These are phyloP conservation scores for Aspergillus sclerotialis DNA, from an alignment of 2,329 filamentous ascomycete species.

Conservation along the genomic window DNA sequence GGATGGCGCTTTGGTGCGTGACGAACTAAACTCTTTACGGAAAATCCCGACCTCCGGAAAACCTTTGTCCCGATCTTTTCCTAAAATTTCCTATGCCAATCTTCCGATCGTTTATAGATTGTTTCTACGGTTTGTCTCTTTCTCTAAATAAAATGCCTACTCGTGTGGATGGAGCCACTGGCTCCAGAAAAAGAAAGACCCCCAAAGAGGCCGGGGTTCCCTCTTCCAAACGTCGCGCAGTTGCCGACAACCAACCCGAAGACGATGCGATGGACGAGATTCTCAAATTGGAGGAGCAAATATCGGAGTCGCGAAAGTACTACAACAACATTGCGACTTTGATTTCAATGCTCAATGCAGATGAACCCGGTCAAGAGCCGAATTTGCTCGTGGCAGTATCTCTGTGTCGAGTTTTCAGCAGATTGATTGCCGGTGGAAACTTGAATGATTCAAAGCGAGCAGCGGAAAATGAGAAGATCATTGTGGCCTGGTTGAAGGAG, in stretches of 20 bases:
- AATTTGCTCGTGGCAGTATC: conserved; percentile 67
- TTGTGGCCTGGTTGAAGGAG: conserved; percentile 72
- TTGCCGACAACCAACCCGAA: conserved; percentile 41
- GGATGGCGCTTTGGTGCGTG: conserved; percentile 30
- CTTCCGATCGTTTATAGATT: background rate
- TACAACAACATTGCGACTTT: conserved; percentile 84
- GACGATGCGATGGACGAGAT: conserved; percentile 61
- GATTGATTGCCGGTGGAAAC: conserved; percentile 67
- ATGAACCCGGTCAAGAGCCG: conserved; percentile 47
- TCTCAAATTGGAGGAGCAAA: conserved; percentile 68
- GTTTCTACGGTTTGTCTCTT: conserved; percentile 41
- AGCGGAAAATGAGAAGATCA: conserved; percentile 65
- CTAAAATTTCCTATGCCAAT: conserved; percentile 18
- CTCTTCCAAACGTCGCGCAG: conserved; percentile 41
- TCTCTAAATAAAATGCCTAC: conserved; percentile 25
- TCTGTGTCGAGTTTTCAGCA: conserved; percentile 78
- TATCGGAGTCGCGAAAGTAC: conserved; percentile 78
- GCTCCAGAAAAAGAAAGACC: conserved; percentile 36
- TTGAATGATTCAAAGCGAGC: conserved; percentile 59
- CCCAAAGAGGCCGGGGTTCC: conserved; percentile 22
- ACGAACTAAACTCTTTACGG: conserved; percentile 28
- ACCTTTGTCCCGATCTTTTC: conserved; percentile 23
- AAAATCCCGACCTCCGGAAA: conserved; percentile 22
- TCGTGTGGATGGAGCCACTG: conserved; percentile 11
- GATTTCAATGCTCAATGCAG: conserved; percentile 52